Percentiles rank a stretch among this genome's conserved stretches.
Evolutionary conservation across 345 rosid species (phyloP).

Genomic region (Eucalyptus pauciflora): DNA sequence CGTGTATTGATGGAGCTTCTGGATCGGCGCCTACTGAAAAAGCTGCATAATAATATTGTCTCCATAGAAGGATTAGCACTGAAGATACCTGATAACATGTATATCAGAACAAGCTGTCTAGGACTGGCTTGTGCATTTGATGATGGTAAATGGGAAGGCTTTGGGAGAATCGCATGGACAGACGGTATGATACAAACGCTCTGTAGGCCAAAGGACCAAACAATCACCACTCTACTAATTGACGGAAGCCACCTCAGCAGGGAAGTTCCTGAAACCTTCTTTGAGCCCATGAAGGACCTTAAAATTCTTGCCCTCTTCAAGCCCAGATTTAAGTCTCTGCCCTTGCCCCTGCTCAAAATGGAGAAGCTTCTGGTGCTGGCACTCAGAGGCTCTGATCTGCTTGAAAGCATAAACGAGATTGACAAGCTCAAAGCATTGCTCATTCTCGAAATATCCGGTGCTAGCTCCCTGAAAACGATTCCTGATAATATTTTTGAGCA

Average conservation of each 20-base stretch:
- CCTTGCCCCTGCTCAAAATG: conserved; percentile 3
- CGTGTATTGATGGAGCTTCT: conserved; percentile 34
- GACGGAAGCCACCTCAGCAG: conserved; percentile 24
- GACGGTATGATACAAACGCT: conserved; percentile 42
- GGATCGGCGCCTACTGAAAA: conserved; percentile 28
- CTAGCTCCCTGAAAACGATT: conserved; percentile 17
- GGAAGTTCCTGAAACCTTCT: conserved; percentile 7
- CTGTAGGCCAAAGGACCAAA: neutral
- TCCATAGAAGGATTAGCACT: conserved; percentile 18
- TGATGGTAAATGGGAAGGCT: neutral
- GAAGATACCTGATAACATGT: conserved; percentile 4
- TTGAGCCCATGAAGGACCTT: conserved; percentile 1
- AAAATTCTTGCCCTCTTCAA: conserved; percentile 29
- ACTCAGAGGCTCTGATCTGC: conserved; percentile 21
- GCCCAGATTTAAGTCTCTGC: conserved; percentile 6
- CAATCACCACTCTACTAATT: conserved; percentile 21
- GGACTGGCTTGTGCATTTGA: conserved; percentile 14
- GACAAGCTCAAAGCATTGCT: conserved; percentile 3
- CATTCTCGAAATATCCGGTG: conserved; percentile 50
- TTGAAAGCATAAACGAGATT: conserved; percentile 2
- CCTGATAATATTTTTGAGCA: conserved; percentile 6
- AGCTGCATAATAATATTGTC: conserved; percentile 30
- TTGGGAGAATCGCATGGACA: conserved; percentile 25
- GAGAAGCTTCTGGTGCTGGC: conserved; percentile 24
- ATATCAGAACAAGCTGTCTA: conserved; percentile 7